Conservation (phyloP, 495 filamentous ascomycete species). For the Tuber aestivum region DNA sequence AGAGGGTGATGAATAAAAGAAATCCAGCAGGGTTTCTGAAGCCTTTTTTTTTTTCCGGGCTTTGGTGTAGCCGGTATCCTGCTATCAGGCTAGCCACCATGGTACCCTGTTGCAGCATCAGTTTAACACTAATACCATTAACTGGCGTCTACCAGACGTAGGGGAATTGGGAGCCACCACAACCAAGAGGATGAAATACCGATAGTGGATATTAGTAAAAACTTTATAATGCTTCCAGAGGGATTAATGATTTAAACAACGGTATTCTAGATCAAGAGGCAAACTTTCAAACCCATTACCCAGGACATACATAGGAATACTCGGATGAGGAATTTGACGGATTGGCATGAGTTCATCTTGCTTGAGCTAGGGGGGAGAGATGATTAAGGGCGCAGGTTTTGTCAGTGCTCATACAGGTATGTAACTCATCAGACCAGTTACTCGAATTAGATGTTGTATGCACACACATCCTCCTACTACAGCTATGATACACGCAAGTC, state of each 20-base stretch:
- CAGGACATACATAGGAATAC: background rate
- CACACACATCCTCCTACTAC: background rate
- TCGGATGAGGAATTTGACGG: background rate
- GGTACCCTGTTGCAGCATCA: background rate
- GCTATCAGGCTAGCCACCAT: background rate
- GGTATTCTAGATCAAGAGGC: background rate
- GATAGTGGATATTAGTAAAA: background rate
- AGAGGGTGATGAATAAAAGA: background rate
- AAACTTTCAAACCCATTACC: background rate
- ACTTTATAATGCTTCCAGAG: background rate
- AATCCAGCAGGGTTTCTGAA: background rate
- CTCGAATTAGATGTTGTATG: background rate
- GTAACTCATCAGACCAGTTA: background rate
- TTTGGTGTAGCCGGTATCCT: background rate
- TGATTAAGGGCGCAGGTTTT: background rate
- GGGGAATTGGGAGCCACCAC: background rate
- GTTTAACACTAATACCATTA: background rate
- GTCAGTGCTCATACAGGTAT: background rate
- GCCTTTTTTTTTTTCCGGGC: background rate
- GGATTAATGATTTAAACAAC: background rate
- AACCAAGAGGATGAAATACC: background rate
- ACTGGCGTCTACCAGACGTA: background rate
- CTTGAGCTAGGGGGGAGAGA: background rate
- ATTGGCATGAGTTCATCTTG: background rate
- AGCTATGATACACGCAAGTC: background rate